Evolutionary conservation across 805 yeast species (phyloP), one percentile per base, ranked within the genome.

Genomic region (Kurtzmaniella cleridarum): DNA sequence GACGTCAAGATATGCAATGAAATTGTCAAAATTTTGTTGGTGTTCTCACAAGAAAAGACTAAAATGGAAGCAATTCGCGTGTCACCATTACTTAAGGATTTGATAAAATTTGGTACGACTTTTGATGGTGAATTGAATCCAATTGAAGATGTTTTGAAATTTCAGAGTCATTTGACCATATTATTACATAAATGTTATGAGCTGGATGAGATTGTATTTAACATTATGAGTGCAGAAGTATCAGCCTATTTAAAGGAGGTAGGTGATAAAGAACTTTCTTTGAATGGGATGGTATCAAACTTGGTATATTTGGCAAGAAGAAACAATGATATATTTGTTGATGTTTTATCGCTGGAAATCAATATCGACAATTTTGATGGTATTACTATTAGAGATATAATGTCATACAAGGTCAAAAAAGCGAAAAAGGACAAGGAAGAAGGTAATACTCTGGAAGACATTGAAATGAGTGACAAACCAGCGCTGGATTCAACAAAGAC

Each of bases 121-220:
- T 20, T 20, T 20, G 24, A 20, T 5, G 24, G 8, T 5, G 24
- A 20, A 5, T 20, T 8, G 5, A 5, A 20, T 20, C 8, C 8
- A 8, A 20, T 20, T 20, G 24, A 20, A 38, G 42, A 24, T 18
- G 30, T 18, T 17, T 42, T 27, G 33, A 35, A 18, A 6, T 15
- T 13, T 23, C 36, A 9, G 30, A 39, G n/a, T 33, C 30, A 3
- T 30, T 27, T 27, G 32, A 15, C 9, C 36, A 26, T 5, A 8
- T 20, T 20, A 20, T 20, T 20, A 20, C 24, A 20, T 8, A 20
- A 84, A 32, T 80, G 89, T 41, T 78, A 81, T 54, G 97, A 89
- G 56, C 73, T 78, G 2, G 55, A 63, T 0, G 71, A 67, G 0
- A 60, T 75, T 10, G 61, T 87, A 4, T 63, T 66, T 23, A 62